Evolutionary conservation across 108 stramenopile species (phyloP), one percentile per base, ranked within the genome.

Genomic region (Craspedostauros australis): DNA sequence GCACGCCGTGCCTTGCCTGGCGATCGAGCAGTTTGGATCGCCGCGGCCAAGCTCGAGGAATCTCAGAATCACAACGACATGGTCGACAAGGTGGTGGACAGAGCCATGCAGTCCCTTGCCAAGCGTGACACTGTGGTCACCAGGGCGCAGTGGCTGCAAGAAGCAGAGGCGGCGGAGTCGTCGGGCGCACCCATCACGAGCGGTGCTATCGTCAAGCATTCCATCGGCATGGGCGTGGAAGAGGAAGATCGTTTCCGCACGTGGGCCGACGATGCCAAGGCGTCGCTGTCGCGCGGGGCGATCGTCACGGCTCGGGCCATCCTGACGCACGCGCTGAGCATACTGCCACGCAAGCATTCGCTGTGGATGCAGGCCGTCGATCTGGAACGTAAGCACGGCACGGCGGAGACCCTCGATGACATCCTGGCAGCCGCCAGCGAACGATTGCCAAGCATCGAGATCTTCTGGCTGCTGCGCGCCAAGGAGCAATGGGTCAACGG

Each of bases 41-140:
- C 96, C 8, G 97, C 97, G 0, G 89, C 94, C 14, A 94, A 93
- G 61, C 84, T 99, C 28, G 98, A 99, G 76, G 98, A 99, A 80
- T 84, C 87, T 1, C 95, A 97, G 56, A 73, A 84, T 39, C 78
- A 84, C 26, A 54, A 43, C 41, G 81, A 86, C 12, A 39, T 81
- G 39, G 78, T 93, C 0, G 79, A 84, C 41, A 82, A 84, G 41
- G 79, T 91, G 33, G 61, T 93, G 15, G 76, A 82, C 7, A 81
- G 88, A 34, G 88, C 91, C 9, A 88, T 91, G 21, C 58, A 56
- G 29, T 72, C 85, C 27, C 56, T 93, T 20, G 46, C 62, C 16
- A 73, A 76, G 54, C 64, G 77, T 42, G 82, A 88, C 36, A 93
- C 88, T 14, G 82, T 91, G 8, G 84, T 93, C n/a, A 71, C 93